Percentiles rank a stretch among this genome's conserved stretches.
Evolutionary conservation across 352 stramenopile species (phyloP).

Genomic region (Globisporangium spiculum): DNA sequence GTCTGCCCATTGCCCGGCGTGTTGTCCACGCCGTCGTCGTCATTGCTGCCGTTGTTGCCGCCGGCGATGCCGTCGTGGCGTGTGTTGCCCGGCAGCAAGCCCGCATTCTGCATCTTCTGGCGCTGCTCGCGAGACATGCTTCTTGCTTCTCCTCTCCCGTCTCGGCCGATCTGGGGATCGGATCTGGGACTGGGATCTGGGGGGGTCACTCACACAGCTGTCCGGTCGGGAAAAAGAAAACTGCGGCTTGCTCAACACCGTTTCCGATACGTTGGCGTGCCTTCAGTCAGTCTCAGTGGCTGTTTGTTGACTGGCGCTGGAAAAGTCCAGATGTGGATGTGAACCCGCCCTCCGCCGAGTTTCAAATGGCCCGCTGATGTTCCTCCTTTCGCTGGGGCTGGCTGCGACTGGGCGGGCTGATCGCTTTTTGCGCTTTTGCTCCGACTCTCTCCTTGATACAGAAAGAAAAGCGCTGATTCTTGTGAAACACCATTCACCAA

Average conservation of each 20-base stretch:
- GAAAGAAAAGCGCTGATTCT: background rate
- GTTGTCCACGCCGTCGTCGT: constrained; percentile 35
- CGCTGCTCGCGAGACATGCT: constrained; percentile 40
- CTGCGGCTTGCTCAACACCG: background rate
- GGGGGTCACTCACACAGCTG: background rate
- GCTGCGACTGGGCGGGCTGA: background rate
- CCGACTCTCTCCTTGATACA: constrained; percentile 4
- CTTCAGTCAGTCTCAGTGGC: background rate
- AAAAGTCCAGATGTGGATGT: background rate
- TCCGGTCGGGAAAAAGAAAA: background rate
- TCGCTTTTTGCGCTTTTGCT: background rate
- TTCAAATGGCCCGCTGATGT: background rate
- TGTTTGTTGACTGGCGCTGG: background rate
- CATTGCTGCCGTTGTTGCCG: background rate
- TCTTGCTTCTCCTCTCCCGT: constrained; percentile 8
- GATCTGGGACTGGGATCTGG: background rate
- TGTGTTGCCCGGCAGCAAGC: constrained; percentile 19
- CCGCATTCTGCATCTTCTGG: constrained; percentile 40
- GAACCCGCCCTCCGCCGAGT: background rate
- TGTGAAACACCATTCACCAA: constrained; percentile 2
- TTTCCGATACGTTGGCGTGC: background rate
- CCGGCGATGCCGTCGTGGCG: background rate
- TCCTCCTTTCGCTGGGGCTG: background rate
- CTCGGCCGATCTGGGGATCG: background rate
- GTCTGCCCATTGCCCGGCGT: constrained; percentile 49